Evolutionary conservation across 1,139 yeast species (phyloP), one percentile per base, ranked within the genome.

Genomic region (Dujonia santamariae): DNA sequence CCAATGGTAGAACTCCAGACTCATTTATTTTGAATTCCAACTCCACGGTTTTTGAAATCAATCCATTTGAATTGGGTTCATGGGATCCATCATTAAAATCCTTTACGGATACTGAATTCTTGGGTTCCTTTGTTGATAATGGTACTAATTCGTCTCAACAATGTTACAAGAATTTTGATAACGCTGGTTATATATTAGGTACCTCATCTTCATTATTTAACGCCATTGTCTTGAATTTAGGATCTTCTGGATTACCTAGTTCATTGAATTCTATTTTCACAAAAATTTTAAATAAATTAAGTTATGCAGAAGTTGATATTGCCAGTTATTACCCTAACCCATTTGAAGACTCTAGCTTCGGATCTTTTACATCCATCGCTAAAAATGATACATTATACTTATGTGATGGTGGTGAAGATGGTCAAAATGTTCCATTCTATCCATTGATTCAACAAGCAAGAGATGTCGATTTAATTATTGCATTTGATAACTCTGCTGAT

Each of bases 391-490:
- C 74, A 3, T 66, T 88, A 29, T 75, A 61, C 50, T 67, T 87
- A 40, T 90, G 80, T n/a, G 97, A 88, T 53, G 96, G 96, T 40
- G 96, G 96, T 44, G 90, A 83, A 56, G 96, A 85, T 59, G 59
- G 56, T 11, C 92, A 87, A 54, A 84, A 83, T 47, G 69, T 88
- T 20, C 97, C 97, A 7, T 61, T 86, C 30, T 67, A 74, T 40
- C 96, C 97, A 16, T 66, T 87, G 46, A 56, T 87, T 31, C 92
- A 83, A 56, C 73, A 77, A 8, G 72, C 71, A 30, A 75, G 97
- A 52, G 64, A 67, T n/a, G 67, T 87, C 16, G 97, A 88, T 53
- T 77, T 84, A 9, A 72, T 88, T 22, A 75, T 88, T 56, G 95
- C 95, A 0, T 80, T 78, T 51, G 97, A 88, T 53, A 84, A 82